Evolutionary conservation across 1,284 basidiomycete species (phyloP), one percentile per base, ranked within the genome.

Genomic region (Sanghuangporus weigelae): DNA sequence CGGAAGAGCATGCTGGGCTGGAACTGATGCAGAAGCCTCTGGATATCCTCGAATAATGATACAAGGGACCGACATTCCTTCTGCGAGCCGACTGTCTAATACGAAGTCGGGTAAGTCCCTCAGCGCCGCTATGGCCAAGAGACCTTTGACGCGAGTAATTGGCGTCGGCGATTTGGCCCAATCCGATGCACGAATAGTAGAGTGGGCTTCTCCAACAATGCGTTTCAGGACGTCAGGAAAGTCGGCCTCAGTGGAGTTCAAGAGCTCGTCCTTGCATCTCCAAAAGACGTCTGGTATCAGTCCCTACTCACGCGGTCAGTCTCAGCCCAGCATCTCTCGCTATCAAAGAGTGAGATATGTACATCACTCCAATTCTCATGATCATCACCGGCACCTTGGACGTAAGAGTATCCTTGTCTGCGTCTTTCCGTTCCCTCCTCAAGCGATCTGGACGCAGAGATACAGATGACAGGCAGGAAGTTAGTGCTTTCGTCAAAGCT

Each of bases 351-450:
- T 44, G 23, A 58, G 23, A 63, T 55, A 31, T 35, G 6, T 50
- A 89, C 90, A 84, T 83, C 83, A 46, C 89, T 84, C 93, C 93
- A 95, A 7, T 89, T 77, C 71, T 95, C 93, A 69, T 95, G 92
- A 69, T 95, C 93, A 70, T 95, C 93, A 0, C 93, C 93, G 0
- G 90, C 91, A 1, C 94, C 94, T 73, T 96, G 93, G 7, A 96
- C 84, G 69, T 96, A 96, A 4, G 84, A 78, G 70, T 85, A 95
- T 0, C 89, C 89, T 16, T 75, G 75, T 12, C 77, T 69, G 1
- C 88, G 81, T 44, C 90, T 77, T 66, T 87, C 83, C 0, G 81
- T 58, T 2, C 84, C 84, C 1, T 85, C 83, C 14, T 78, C 71
- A 6, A 87, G 77, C 62, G 84, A 83, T 66, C 81, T 86, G 7